phyloP scores from a whole-genome alignment of 805 yeast genomes.

The Kazachstania africana region DNA sequence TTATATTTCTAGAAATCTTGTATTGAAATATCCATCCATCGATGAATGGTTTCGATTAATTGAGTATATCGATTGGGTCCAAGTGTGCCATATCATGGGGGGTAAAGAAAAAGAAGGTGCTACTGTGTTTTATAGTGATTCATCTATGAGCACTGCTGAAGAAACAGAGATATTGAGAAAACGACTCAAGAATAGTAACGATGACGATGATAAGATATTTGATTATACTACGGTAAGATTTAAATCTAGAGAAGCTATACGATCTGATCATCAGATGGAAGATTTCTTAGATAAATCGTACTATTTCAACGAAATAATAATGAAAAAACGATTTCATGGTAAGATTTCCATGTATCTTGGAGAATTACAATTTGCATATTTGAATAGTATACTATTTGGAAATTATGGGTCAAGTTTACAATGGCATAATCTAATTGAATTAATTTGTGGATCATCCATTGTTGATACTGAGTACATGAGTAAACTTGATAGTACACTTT shows the following conservation, averaged over 20 bases:
- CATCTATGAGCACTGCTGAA: conserved; percentile 20
- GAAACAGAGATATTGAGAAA: conserved; percentile 11
- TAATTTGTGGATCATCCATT: conserved; percentile 20
- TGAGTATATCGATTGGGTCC: conserved; percentile 9
- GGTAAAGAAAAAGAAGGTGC: neutral
- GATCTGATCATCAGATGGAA: conserved; percentile 32
- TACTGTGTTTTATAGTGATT: conserved; percentile 14
- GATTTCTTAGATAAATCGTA: conserved; percentile 52
- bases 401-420: conserved; percentile 54
- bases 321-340: conserved; percentile 14
- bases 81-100: neutral
- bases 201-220: conserved; percentile 5
- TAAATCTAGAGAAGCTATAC: conserved; percentile 22
- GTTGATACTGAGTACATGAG: conserved; percentile 3
- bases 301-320: conserved; percentile 33
- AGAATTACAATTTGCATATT: conserved; percentile 43
- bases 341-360: conserved; percentile 29
- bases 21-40: conserved; percentile 15
- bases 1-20: conserved; percentile 5
- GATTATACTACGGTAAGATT: conserved; percentile 17
- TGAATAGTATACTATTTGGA: conserved; percentile 41
- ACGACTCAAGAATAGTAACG: conserved; percentile 3
- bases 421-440: conserved; percentile 43
- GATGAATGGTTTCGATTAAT: conserved; percentile 15
- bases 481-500: conserved; percentile 11